Conservation (phyloP, 2,329 filamentous ascomycete genomes). For the Capronia americana region DNA sequence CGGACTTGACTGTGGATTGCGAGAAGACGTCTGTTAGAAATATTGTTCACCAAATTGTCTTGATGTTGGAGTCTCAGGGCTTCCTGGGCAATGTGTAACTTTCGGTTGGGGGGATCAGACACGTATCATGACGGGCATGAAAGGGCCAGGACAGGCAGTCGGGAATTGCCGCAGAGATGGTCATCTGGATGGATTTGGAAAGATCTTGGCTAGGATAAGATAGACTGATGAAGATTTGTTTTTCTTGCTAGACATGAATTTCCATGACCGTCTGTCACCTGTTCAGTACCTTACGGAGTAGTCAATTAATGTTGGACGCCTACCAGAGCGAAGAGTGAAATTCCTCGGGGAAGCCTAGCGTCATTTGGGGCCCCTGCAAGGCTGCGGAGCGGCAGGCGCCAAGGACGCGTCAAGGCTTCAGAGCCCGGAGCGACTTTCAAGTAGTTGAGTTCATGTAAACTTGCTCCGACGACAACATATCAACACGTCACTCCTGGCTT, state of each 20-base stretch:
- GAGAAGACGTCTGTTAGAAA: conserved; percentile 88
- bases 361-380: neutral
- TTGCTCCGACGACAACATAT: neutral
- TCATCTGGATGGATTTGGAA: neutral
- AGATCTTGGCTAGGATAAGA: neutral
- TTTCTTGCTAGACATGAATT: neutral
- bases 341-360: neutral
- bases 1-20: conserved; percentile 82
- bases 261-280: neutral
- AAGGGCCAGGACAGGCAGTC: neutral
- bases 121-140: neutral
- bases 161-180: neutral
- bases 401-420: conserved; percentile 33
- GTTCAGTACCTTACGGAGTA: too few species aligned
- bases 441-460: conserved; percentile 9
- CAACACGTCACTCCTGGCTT: neutral
- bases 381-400: conserved; percentile 25
- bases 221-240: neutral
- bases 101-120: neutral
- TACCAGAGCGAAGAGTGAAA: neutral
- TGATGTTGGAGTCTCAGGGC: conserved; percentile 87
- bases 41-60: conserved; percentile 94
- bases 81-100: conserved; percentile 67
- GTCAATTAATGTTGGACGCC: neutral
- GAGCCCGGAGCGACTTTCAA: conserved; percentile 13